Evolutionary conservation across 1,139 yeast species (phyloP).

Genomic region (Magnusiomyces suaveolens): DNA sequence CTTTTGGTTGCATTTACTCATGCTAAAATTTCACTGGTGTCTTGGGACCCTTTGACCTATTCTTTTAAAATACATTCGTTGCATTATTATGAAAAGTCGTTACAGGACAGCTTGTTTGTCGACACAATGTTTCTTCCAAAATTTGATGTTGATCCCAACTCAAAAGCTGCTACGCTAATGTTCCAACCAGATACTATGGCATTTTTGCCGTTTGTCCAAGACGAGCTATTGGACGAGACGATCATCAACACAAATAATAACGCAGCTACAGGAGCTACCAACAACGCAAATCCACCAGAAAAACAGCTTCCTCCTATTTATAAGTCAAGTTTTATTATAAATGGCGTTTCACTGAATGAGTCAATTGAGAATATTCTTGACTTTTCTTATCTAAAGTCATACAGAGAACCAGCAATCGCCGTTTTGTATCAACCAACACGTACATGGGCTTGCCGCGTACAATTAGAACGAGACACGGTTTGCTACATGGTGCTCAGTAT

Average conservation of each 20-base stretch:
- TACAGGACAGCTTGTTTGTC: slow-evolving; percentile 44
- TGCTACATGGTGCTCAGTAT: slow-evolving; percentile 52
- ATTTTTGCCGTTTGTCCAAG: slow-evolving; percentile 55
- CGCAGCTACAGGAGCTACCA: slow-evolving; percentile 10
- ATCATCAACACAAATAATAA: not conserved
- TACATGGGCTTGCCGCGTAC: slow-evolving; percentile 70
- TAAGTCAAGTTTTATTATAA: slow-evolving; percentile 39
- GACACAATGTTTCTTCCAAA: slow-evolving; percentile 38
- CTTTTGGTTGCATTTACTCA: slow-evolving; percentile 57
- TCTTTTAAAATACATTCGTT: slow-evolving; percentile 62
- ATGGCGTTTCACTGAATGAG: slow-evolving; percentile 48
- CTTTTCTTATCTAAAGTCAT: slow-evolving; percentile 58
- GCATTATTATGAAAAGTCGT: slow-evolving; percentile 74
- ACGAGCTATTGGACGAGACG: slow-evolving; percentile 30
- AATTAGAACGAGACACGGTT: slow-evolving; percentile 51
- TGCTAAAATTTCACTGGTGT: slow-evolving; percentile 69
- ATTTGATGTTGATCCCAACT: slow-evolving; percentile 57
- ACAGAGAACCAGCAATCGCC: slow-evolving; percentile 73
- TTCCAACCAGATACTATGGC: slow-evolving; percentile 60
- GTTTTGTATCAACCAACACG: slow-evolving; percentile 52
- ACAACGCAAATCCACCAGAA: slow-evolving; percentile 8
- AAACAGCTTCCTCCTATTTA: slow-evolving; percentile 18
- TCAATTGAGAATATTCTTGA: slow-evolving; percentile 56
- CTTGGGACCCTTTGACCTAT: slow-evolving; percentile 52
- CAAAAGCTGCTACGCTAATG: slow-evolving; percentile 52